Conservation (phyloP, 345 rosid genomes). For the Microcos paniculata region DNA sequence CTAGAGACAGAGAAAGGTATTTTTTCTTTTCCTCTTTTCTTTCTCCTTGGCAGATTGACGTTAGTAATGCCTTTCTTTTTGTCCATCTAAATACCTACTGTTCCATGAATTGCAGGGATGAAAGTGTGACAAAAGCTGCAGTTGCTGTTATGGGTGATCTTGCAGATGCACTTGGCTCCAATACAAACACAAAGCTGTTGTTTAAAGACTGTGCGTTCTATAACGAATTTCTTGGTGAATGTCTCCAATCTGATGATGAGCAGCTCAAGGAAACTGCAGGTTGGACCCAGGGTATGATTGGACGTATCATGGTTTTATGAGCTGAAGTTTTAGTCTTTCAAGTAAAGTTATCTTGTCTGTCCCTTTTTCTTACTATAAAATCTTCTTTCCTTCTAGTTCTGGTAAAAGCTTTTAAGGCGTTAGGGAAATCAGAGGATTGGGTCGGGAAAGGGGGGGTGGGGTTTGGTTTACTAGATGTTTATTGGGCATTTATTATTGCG, state of each 20-base stretch:
- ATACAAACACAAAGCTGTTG: conserved; percentile 45
- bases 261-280: conserved; percentile 81
- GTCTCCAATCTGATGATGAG: conserved; percentile 80
- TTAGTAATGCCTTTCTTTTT: neutral
- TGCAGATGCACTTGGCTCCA: conserved; percentile 80
- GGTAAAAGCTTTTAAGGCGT: conserved; percentile 15
- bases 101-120: conserved; percentile 55
- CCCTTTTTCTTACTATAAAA: conserved; percentile 4
- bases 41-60: neutral
- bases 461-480: conserved; percentile 10
- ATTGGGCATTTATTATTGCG: conserved; percentile 13
- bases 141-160: conserved; percentile 96
- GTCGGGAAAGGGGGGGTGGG: neutral
- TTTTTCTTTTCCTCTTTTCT: neutral
- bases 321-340: neutral
- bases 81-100: neutral
- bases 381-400: conserved; percentile 16
- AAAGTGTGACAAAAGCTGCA: conserved; percentile 81
- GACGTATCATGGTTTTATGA: conserved; percentile 68
- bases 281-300: conserved; percentile 90
- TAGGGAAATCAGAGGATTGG: conserved; percentile 15
- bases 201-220: conserved; percentile 63
- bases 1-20: conserved; percentile 67
- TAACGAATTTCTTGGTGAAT: conserved; percentile 61
- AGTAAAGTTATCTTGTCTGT: neutral